Conservation (phyloP, 2,329 filamentous ascomycete genomes). For the Monosporascus sp. region DNA sequence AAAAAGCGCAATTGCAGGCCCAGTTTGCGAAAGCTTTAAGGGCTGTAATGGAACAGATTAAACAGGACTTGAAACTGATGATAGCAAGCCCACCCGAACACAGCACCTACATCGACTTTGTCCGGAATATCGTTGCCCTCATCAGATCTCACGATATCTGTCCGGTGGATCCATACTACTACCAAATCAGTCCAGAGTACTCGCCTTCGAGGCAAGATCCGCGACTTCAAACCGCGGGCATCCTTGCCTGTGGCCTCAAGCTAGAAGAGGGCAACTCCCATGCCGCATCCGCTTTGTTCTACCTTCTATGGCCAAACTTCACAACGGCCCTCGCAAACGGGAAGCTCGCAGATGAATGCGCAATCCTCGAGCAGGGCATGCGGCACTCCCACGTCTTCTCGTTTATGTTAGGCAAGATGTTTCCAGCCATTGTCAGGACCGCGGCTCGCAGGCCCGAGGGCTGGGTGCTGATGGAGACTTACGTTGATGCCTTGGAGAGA, state of each 20-base stretch:
- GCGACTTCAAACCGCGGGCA: slow-evolving; percentile 49
- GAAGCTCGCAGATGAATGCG: slow-evolving; percentile 41
- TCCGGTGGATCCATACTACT: slow-evolving; percentile 51
- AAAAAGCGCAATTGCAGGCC: slow-evolving; percentile 31
- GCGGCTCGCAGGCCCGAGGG: slow-evolving; percentile 29
- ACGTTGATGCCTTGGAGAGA: slow-evolving; percentile 37
- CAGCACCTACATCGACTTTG: slow-evolving; percentile 43
- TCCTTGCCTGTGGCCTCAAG: slow-evolving; percentile 51
- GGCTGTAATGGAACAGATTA: slow-evolving; percentile 50
- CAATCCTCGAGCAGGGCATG: slow-evolving; percentile 45
- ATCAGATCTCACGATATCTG: slow-evolving; percentile 54
- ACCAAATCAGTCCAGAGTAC: slow-evolving; percentile 51
- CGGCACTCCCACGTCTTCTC: slow-evolving; percentile 36
- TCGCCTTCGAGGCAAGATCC: slow-evolving; percentile 52
- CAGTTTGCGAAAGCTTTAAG: slow-evolving; percentile 41
- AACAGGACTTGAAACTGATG: slow-evolving; percentile 40
- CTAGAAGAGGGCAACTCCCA: slow-evolving; percentile 47
- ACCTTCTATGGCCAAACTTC: slow-evolving; percentile 53
- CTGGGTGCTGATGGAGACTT: slow-evolving; percentile 48
- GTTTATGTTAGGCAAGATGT: slow-evolving; percentile 48
- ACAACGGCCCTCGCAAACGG: slow-evolving; percentile 48
- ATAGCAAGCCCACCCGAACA: slow-evolving; percentile 35
- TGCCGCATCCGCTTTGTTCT: slow-evolving; percentile 47
- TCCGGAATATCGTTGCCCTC: slow-evolving; percentile 46
- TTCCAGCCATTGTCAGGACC: slow-evolving; percentile 47